Evolutionary conservation across 345 rosid genomes (phyloP), one percentile per base, ranked within the genome.

Genomic region (Acer campestre): DNA sequence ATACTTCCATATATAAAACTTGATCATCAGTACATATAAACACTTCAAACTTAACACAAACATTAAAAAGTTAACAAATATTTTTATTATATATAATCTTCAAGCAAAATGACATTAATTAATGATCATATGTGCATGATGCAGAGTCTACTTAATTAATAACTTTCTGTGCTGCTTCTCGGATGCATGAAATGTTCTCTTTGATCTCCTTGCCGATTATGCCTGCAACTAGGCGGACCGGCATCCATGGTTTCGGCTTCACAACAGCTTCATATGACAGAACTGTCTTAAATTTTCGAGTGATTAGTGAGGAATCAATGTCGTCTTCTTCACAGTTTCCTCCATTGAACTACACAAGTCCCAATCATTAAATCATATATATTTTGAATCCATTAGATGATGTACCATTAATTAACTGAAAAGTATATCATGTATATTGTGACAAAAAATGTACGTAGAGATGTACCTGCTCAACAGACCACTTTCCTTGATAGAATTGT

Each of bases 401-500:
- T 31, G 35, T 31, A 31, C 35, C 2, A 31, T 31, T 31, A 31
- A 0, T 31, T 31, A 31, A 31, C 35, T 31, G 4, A 31, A 31
- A 31, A 31, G 35, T 31, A 31, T 31, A 31, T 31, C 35, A 31
- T 31, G 35, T 31, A 31, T 31, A 31, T 31, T 31, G 35, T 31
- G 35, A 31, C 35, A 31, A 31, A 31, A 31, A 31, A 31, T 31
- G 35, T 31, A 31, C 6, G 35, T 31, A 31, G 35, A 31, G 35
- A 31, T 31, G 80, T 79, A 93, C 99, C 92, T 93, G 96, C 78
- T 93, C 93, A 65, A 95, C 87, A 2, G 91, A 89, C 99, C 98
- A 95, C 73, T 89, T 93, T 67, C 98, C 99, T 91, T 93, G 88
- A 74, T 88, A 93, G n/a, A 87, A 70, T 35, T 91, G 91, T 70